Percentiles rank a stretch among this genome's conserved stretches.
Conservation (phyloP, 169 alveolate genomes). For the Besnoitia besnoiti region DNA sequence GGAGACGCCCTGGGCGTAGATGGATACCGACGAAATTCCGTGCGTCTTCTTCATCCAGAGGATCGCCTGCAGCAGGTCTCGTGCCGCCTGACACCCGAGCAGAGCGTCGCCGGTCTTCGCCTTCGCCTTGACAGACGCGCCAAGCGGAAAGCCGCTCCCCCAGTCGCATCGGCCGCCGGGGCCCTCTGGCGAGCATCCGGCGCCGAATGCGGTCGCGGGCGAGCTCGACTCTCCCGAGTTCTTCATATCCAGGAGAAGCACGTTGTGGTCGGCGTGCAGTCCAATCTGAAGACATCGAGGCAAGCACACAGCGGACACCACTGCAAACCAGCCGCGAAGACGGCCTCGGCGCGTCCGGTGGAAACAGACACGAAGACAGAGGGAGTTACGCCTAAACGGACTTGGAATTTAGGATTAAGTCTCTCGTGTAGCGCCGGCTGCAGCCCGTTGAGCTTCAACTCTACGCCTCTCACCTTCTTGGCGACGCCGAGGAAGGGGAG, state of each 20-base stretch:
- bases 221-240: constrained; percentile 39
- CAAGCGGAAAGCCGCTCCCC: background rate
- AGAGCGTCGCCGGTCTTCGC: background rate
- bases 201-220: background rate
- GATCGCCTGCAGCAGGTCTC: background rate
- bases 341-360: no score
- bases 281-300: background rate
- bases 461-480: background rate
- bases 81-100: constrained; percentile 23
- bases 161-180: background rate
- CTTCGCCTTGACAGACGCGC: background rate
- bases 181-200: background rate
- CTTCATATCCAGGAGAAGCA: constrained; percentile 22
- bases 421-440: no score
- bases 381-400: no score
- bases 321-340: no score
- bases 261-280: constrained; percentile 40
- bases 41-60: background rate
- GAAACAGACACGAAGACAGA: no score
- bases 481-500: constrained; percentile 42
- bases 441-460: background rate
- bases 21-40: background rate
- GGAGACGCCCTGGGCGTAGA: constrained; percentile 55
- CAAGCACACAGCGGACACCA: no score
- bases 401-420: no score